Conservation (phyloP, 768 basidiomycete species). For the Agaricus sinodeliciosus region DNA sequence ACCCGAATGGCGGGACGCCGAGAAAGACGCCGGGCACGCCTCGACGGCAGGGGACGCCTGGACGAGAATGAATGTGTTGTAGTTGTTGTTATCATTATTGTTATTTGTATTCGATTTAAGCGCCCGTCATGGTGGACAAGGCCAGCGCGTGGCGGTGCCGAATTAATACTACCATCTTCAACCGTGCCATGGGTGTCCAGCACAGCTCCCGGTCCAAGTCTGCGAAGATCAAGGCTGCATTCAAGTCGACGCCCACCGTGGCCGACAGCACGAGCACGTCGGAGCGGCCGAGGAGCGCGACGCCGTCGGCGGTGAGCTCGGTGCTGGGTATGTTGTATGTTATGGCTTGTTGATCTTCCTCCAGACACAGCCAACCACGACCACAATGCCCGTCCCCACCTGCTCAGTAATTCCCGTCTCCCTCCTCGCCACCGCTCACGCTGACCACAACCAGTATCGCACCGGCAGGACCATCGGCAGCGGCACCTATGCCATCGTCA, state of each 20-base stretch:
- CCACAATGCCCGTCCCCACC: conserved; percentile 33
- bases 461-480: conserved; percentile 86
- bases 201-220: conserved; percentile 18
- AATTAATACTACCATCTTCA: too few relatives aligned
- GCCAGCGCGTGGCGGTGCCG: too few relatives aligned
- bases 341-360: not conserved
- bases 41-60: conserved; percentile 30
- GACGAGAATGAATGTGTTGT: conserved; percentile 15
- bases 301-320: conserved; percentile 9
- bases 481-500: conserved; percentile 93
- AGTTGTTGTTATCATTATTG: too few relatives aligned
- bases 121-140: too few relatives aligned
- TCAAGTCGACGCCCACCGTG: not conserved
- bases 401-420: conserved; percentile 33
- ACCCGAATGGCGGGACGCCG: conserved; percentile 40
- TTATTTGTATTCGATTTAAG: too few relatives aligned
- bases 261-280: conserved; percentile 2
- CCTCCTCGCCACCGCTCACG: conserved; percentile 2
- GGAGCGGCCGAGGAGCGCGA: conserved; percentile 11
- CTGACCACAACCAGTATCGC: conserved; percentile 51
- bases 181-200: conserved; percentile 23
- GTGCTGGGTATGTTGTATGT: not conserved
- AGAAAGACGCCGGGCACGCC: conserved; percentile 65
- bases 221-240: conserved; percentile 1
- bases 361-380: conserved; percentile 6